Conservation (phyloP, 2,329 filamentous ascomycete genomes). For the Penicillium sclerotigenum region DNA sequence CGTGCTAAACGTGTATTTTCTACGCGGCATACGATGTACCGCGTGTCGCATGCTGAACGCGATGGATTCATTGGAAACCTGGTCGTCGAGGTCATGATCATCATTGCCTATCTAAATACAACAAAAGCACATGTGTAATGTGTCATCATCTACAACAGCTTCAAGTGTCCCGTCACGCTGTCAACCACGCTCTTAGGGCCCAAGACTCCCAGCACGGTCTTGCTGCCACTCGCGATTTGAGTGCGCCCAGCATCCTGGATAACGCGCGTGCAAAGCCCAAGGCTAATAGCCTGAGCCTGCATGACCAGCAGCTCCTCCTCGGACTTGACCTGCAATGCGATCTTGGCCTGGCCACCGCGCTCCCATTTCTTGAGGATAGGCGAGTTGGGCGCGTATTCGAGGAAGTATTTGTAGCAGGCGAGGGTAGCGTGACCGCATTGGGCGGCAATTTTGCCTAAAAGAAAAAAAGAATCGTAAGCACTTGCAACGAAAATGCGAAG, state of each 20-base stretch:
- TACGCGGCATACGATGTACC: background rate
- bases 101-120: slow-evolving; percentile 8
- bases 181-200: slow-evolving; percentile 86
- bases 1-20: background rate
- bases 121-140: background rate
- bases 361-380: slow-evolving; percentile 81
- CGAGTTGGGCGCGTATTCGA: slow-evolving; percentile 52
- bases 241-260: slow-evolving; percentile 95
- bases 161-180: slow-evolving; percentile 77
- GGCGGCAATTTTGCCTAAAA: slow-evolving; percentile 87
- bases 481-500: background rate
- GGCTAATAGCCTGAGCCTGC: slow-evolving; percentile 73
- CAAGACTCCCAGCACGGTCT: slow-evolving; percentile 81
- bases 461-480: background rate
- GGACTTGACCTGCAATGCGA: slow-evolving; percentile 82
- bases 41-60: background rate
- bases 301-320: slow-evolving; percentile 75
- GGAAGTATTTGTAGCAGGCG: slow-evolving; percentile 88
- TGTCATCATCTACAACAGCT: slow-evolving; percentile 63
- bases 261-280: slow-evolving; percentile 83
- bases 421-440: slow-evolving; percentile 96
- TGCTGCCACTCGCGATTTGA: slow-evolving; percentile 89
- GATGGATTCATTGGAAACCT: slow-evolving; percentile 1
- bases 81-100: slow-evolving; percentile 21
- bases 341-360: slow-evolving; percentile 80